Evolutionary conservation across 31 red algal genomes (phyloP).

Genomic region (Odonthalia washingtoniensis): DNA sequence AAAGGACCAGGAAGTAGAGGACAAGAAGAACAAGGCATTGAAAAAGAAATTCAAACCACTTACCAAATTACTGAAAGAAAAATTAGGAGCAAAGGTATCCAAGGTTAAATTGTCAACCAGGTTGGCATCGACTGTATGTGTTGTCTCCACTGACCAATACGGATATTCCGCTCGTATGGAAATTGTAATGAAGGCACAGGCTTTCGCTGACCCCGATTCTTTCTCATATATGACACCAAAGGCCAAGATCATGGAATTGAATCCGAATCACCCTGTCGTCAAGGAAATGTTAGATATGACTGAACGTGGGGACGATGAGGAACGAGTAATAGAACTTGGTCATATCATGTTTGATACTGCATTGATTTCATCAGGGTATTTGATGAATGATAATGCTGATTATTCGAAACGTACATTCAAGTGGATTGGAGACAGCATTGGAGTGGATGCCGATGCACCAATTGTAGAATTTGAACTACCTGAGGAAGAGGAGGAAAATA

Average conservation of each 20-base stretch:
- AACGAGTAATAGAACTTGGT: constrained; percentile 70
- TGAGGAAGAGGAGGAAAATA: constrained; percentile 50
- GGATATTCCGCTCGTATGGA: constrained; percentile 97
- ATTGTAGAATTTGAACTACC: constrained; percentile 67
- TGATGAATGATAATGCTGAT: constrained; percentile 82
- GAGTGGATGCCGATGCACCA: constrained; percentile 60
- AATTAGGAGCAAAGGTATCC: constrained; percentile 80
- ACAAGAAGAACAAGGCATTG: constrained; percentile 78
- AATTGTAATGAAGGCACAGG: constrained; percentile 94
- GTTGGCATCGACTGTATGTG: constrained; percentile 77
- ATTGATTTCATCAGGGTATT: constrained; percentile 84
- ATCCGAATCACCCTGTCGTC: constrained; percentile 87
- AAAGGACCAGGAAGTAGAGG: constrained; percentile 87
- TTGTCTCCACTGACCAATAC: constrained; percentile 84
- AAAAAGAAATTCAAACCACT: constrained; percentile 82
- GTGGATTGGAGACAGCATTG: constrained; percentile 77
- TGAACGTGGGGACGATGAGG: constrained; percentile 54
- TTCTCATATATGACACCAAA: constrained; percentile 88
- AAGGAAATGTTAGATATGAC: constrained; percentile 69
- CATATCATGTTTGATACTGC: constrained; percentile 91
- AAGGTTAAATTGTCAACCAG: constrained; percentile 92
- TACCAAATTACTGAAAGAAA: constrained; percentile 83
- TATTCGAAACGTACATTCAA: constrained; percentile 91
- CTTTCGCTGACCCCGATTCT: constrained; percentile 93
- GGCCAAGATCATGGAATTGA: constrained; percentile 92